A percentile compares a stretch with the other conserved stretches of the same genome.
These are phyloP conservation scores for Helenozyma baotianmanensis DNA, from an alignment of 805 yeast genomes.

Conservation along the genomic window DNA sequence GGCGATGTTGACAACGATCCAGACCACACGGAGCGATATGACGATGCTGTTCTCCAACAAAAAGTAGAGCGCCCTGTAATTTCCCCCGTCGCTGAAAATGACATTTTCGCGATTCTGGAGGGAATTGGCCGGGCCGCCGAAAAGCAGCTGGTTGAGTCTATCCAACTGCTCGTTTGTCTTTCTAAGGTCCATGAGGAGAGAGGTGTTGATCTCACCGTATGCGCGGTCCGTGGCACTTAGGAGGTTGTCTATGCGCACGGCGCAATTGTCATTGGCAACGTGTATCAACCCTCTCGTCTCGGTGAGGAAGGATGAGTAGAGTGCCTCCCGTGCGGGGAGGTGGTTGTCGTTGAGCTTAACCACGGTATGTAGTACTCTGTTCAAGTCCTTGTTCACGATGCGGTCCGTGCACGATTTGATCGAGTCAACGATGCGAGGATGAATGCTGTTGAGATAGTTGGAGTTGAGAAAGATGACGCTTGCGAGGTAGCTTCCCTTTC, in stretches of 20 bases:
- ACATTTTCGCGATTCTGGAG: slow-evolving; percentile 16
- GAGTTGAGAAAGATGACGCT: slow-evolving; percentile 2
- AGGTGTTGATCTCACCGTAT: slow-evolving; percentile 69
- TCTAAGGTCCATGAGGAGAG: slow-evolving; percentile 58
- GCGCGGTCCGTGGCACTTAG: slow-evolving; percentile 63
- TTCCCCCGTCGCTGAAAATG: slow-evolving; percentile 23
- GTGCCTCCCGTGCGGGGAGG: slow-evolving; percentile 30
- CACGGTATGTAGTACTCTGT: slow-evolving; percentile 7
- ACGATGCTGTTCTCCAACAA: slow-evolving; percentile 51
- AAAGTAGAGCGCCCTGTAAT: slow-evolving; percentile 38
- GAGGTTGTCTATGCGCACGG: slow-evolving; percentile 55
- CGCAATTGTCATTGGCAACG: slow-evolving; percentile 39
- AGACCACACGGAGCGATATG: slow-evolving; percentile 45
- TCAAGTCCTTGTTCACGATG: slow-evolving; percentile 5
- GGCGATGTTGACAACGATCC: slow-evolving; percentile 52
- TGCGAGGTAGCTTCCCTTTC: slow-evolving; percentile 1
- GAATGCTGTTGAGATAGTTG: slow-evolving; percentile 7
- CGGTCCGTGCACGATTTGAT: slow-evolving; percentile 2
- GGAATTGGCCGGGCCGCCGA: slow-evolving; percentile 19
- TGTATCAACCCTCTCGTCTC: slow-evolving; percentile 34
- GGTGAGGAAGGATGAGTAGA: slow-evolving; percentile 28
- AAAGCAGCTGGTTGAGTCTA: slow-evolving; percentile 32
- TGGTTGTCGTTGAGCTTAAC: slow-evolving; percentile 28
- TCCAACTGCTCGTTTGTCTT: slow-evolving; percentile 48
- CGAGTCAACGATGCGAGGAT: slow-evolving; percentile 7